These are phyloP conservation scores for Fraxinus quadrangulata DNA, from an alignment of 257 asterid species.

Conservation along the genomic window DNA sequence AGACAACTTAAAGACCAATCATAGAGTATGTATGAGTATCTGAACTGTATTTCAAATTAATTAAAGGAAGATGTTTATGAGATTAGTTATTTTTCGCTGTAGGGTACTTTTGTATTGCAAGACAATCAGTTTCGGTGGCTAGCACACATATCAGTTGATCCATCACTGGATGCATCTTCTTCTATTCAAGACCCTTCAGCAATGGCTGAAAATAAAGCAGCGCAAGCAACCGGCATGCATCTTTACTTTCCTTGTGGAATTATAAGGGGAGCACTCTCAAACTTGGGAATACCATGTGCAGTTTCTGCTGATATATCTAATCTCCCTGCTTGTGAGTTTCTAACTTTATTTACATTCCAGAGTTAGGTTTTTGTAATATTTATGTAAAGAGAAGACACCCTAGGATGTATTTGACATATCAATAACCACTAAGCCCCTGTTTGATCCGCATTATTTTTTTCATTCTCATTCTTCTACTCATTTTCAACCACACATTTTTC, in stretches of 20 bases:
- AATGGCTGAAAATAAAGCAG: slow-evolving; percentile 82
- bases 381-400: neutral
- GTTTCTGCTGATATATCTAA: slow-evolving; percentile 96
- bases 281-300: slow-evolving; percentile 99
- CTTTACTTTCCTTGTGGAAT: slow-evolving; percentile 97
- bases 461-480: too few species aligned
- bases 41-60: slow-evolving; percentile 6
- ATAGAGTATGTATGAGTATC: slow-evolving; percentile 61
- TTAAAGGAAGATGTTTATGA: slow-evolving; percentile 13
- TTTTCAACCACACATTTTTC: too few species aligned
- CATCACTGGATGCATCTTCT: slow-evolving; percentile 62
- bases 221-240: slow-evolving; percentile 93
- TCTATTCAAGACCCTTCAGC: slow-evolving; percentile 91
- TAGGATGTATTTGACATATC: neutral
- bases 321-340: slow-evolving; percentile 89
- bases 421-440: neutral
- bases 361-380: neutral
- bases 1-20: slow-evolving; percentile 95
- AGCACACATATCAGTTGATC: slow-evolving; percentile 81
- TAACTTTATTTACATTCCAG: slow-evolving; percentile 19
- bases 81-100: slow-evolving; percentile 23
- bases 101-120: slow-evolving; percentile 99
- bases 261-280: slow-evolving; percentile 94
- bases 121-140: slow-evolving; percentile 90
- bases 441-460: too few species aligned